These are phyloP conservation scores for Yamadazyma conglobata DNA, from an alignment of 1,139 yeast genomes.

Conservation along the genomic window DNA sequence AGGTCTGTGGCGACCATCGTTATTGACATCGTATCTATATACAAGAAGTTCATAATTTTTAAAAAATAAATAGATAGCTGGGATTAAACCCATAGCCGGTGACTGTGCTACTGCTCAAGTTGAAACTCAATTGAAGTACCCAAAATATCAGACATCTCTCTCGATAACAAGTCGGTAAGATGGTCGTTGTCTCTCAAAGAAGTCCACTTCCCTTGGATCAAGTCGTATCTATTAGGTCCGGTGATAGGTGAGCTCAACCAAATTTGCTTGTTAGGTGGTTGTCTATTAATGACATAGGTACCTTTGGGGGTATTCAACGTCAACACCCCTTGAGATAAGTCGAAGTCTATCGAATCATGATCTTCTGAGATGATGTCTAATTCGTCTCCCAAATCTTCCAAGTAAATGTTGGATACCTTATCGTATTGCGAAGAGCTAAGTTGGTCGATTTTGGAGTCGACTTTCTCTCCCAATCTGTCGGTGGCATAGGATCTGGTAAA, in stretches of 20 bases:
- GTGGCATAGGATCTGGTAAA: slow-evolving; percentile 17
- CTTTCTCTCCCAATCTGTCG: slow-evolving; percentile 37
- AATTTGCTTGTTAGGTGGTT: slow-evolving; percentile 90
- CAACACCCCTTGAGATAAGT: slow-evolving; percentile 78
- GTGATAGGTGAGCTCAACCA: slow-evolving; percentile 91
- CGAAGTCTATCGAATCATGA: slow-evolving; percentile 67
- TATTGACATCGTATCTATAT: too few relatives aligned
- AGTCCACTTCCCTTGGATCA: slow-evolving; percentile 55
- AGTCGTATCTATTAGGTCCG: slow-evolving; percentile 79
- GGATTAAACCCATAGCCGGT: too few relatives aligned
- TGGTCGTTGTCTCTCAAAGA: slow-evolving; percentile 54
- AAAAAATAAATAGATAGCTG: too few relatives aligned
- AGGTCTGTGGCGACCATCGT: too few relatives aligned
- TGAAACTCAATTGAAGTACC: slow-evolving; percentile 21
- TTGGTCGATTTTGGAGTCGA: slow-evolving; percentile 49
- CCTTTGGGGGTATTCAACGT: slow-evolving; percentile 65
- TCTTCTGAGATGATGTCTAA: slow-evolving; percentile 62
- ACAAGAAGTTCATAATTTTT: too few relatives aligned
- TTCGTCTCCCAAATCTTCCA: slow-evolving; percentile 61
- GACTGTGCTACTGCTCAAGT: slow-evolving; percentile 16
- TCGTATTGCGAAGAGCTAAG: slow-evolving; percentile 54
- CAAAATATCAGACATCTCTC: slow-evolving; percentile 45
- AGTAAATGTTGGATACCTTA: slow-evolving; percentile 52
- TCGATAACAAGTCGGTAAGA: slow-evolving; percentile 44
- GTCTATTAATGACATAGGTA: slow-evolving; percentile 84